These are phyloP conservation scores for Chaetoceros tenuissimus DNA, from an alignment of 108 stramenopile genomes.

Conservation along the genomic window DNA sequence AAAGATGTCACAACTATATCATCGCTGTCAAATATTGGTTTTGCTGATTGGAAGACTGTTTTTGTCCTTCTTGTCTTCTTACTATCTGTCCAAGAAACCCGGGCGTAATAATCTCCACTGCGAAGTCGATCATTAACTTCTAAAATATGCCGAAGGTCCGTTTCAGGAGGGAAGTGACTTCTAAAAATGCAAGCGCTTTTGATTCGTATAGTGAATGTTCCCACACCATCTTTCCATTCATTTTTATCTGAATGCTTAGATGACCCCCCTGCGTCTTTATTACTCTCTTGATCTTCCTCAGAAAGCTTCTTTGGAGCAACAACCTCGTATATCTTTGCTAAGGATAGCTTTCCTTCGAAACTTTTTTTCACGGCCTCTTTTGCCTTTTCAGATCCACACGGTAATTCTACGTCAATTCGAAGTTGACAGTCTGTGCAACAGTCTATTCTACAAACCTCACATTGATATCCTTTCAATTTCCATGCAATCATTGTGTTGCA, in stretches of 20 bases:
- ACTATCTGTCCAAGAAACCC: conserved; percentile 51
- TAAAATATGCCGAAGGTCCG: conserved; percentile 31
- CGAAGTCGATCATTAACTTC: conserved; percentile 15
- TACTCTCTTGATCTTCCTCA: not conserved
- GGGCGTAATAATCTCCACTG: conserved; percentile 71
- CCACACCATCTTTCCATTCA: conserved; percentile 34
- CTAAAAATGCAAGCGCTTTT: conserved; percentile 55
- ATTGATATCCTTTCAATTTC: conserved; percentile 42
- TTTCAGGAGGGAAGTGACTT: conserved; percentile 35
- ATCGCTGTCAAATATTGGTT: conserved; percentile 57
- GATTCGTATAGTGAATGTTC: conserved; percentile 40
- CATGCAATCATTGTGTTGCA: conserved; percentile 45
- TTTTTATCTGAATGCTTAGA: not conserved
- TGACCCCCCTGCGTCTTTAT: not conserved
- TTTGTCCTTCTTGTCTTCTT: conserved; percentile 42
- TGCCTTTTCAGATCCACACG: conserved; percentile 62
- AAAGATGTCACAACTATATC: conserved; percentile 21
- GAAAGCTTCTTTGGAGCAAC: conserved; percentile 25
- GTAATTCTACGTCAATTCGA: conserved; percentile 60
- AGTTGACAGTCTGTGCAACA: conserved; percentile 77
- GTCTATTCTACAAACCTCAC: conserved; percentile 63
- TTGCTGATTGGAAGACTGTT: conserved; percentile 54
- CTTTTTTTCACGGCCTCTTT: conserved; percentile 36
- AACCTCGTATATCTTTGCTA: conserved; percentile 23
- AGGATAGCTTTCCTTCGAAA: conserved; percentile 42